Conservation (phyloP, 345 rosid species). For the Arabis hirsuta region DNA sequence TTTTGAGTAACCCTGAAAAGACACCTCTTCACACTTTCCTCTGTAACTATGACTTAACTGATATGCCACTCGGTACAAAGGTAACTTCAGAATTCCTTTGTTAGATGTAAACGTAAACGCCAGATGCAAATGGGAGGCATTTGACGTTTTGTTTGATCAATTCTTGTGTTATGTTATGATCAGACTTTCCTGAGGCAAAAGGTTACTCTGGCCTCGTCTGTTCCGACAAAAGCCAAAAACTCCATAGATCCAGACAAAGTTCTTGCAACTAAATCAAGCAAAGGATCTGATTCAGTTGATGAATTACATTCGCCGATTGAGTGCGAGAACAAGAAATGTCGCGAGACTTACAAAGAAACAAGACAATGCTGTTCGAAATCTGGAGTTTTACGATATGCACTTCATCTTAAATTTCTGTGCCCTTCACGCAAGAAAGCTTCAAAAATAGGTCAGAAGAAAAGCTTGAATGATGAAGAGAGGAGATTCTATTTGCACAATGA, state of each 20-base stretch:
- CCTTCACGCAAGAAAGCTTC: slow-evolving; percentile 60
- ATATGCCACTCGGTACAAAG: slow-evolving; percentile 80
- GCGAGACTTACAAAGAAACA: slow-evolving; percentile 40
- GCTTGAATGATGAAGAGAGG: slow-evolving; percentile 49
- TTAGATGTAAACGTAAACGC: no score
- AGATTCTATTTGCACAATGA: slow-evolving; percentile 83
- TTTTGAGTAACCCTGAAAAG: slow-evolving; percentile 93
- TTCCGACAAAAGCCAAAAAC: slow-evolving; percentile 43
- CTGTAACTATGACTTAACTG: slow-evolving; percentile 89
- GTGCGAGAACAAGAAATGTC: slow-evolving; percentile 37
- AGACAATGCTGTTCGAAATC: slow-evolving; percentile 53
- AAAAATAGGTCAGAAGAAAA: slow-evolving; percentile 48
- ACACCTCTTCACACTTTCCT: slow-evolving; percentile 89
- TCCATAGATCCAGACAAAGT: background rate
- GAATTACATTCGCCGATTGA: slow-evolving; percentile 1
- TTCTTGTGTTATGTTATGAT: slow-evolving; percentile 6
- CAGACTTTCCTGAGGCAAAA: slow-evolving; percentile 90
- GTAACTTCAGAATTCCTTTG: slow-evolving; percentile 8
- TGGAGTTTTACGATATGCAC: slow-evolving; percentile 81
- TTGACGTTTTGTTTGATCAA: slow-evolving; percentile 9
- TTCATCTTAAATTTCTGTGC: slow-evolving; percentile 87
- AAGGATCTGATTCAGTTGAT: slow-evolving; percentile 39
- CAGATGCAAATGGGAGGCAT: background rate
- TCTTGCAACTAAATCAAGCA: slow-evolving; percentile 19
- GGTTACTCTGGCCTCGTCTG: slow-evolving; percentile 66